Evolutionary conservation across 108 stramenopile species (phyloP), one percentile per base, ranked within the genome.

Genomic region (Cyclostephanos tholiformis): DNA sequence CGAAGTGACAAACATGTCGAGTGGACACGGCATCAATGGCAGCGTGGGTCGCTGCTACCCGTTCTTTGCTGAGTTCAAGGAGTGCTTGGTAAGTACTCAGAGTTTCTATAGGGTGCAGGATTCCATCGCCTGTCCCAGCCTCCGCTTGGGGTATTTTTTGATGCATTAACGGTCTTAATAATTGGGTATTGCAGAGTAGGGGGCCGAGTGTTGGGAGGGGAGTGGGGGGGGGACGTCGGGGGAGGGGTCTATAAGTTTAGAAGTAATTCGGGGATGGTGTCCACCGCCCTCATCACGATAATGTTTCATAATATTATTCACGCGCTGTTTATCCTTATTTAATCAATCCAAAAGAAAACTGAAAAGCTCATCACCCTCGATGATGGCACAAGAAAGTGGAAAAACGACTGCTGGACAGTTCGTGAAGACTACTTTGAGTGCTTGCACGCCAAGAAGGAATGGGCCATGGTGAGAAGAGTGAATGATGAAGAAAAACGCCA

Each of bases 381-480:
- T 2, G 70, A 78, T 48, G 77, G 77, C 2, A 58, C 41, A 12
- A 71, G 56, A 35, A 65, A 78, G 39, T 78, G 69, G 77, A 78
- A 78, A 55, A 78, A 78, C 32, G 51, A 78, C 56, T 89, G 90
- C 80, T 78, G 63, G 65, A 49, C 67, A 48, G 55, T 78, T 41
- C 83, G 87, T 36, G 88, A 92, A 58, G 94, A 95, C 78, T 95
- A 95, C 69, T 89, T 95, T 76, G 94, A 95, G 77, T 95, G 94
- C 72, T 71, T 95, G n/a, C 94, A 95, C 64, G 84, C 83, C 58
- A 84, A 86, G 71, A 92, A 92, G 77, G 91, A 92, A 71, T 82
- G 88, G 77, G 79, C 72, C 2, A 83, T 85, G 48, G 72, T 88
- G n/a, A 62, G 69, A 56, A 39, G 65, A n/a, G 86, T 91, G n/a